Evolutionary conservation across 306 rosid species (phyloP).

Genomic region (Inga leiocalycina): DNA sequence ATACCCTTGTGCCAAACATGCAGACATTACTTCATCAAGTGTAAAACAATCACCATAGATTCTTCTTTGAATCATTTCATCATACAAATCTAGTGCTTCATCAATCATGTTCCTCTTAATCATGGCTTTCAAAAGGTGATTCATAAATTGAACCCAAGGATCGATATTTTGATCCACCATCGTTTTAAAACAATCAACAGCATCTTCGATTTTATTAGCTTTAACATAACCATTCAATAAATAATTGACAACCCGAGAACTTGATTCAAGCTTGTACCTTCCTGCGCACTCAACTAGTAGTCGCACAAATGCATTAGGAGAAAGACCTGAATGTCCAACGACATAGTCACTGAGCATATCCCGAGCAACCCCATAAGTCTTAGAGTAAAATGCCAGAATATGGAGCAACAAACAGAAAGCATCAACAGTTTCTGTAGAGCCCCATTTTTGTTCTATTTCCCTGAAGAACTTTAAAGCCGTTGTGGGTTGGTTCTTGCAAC

Average conservation of each 20-base stretch:
- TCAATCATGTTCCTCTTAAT: constrained; percentile 51
- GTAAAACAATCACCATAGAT: constrained; percentile 53
- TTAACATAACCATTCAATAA: constrained; percentile 63
- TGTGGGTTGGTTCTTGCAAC: constrained; percentile 47
- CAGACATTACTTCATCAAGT: constrained; percentile 50
- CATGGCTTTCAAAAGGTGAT: constrained; percentile 58
- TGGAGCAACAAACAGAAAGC: constrained; percentile 58
- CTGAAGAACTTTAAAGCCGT: constrained; percentile 55
- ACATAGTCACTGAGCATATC: constrained; percentile 46
- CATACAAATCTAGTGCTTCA: constrained; percentile 49
- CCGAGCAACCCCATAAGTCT: constrained; percentile 30
- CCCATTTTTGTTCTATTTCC: constrained; percentile 34
- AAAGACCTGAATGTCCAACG: constrained; percentile 41
- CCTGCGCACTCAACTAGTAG: constrained; percentile 44
- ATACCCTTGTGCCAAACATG: constrained; percentile 53
- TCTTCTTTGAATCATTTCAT: constrained; percentile 52
- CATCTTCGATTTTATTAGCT: constrained; percentile 56
- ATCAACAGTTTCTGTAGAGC: constrained; percentile 44
- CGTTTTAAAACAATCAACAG: constrained; percentile 53
- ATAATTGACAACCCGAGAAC: constrained; percentile 56
- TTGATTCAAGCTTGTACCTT: constrained; percentile 47
- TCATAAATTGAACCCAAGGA: constrained; percentile 53
- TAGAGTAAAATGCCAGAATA: constrained; percentile 41
- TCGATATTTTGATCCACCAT: constrained; percentile 48
- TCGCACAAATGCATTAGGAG: constrained; percentile 39